A percentile compares a stretch with the other conserved stretches of the same genome.
Conservation (phyloP, 148 eudicot species). For the Rhododendron ovatum region DNA sequence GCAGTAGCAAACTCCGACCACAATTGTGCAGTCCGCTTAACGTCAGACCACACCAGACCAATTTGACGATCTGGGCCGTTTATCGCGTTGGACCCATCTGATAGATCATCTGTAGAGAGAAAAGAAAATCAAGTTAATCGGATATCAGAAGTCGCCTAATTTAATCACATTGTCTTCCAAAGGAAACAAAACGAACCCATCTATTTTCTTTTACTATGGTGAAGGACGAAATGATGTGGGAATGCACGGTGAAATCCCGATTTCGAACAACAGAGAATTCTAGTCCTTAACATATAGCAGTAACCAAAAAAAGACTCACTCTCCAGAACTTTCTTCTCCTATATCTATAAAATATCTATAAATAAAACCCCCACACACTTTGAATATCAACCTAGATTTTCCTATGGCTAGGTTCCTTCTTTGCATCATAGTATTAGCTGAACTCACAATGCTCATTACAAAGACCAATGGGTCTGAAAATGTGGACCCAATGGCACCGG, state of each 20-base stretch:
- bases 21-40: neutral
- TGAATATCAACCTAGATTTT: neutral
- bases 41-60: neutral
- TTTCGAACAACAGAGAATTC: neutral
- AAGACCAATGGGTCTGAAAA: neutral
- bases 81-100: neutral
- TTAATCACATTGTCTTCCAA: neutral
- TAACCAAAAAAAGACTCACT: neutral
- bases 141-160: neutral
- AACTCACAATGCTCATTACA: neutral
- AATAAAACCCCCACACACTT: neutral
- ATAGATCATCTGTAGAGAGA: neutral
- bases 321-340: neutral
- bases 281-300: neutral
- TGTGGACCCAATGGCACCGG: neutral
- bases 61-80: neutral
- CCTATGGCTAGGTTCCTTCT: constrained; percentile 11
- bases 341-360: neutral
- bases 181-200: neutral
- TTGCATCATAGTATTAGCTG: constrained; percentile 1
- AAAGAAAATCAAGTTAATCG: neutral
- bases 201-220: neutral
- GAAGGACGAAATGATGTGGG: neutral
- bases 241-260: neutral
- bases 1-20: neutral